Base-by-base conservation (phyloP, 129 eudicot species). In the Oenanthe sinensis region DNA sequence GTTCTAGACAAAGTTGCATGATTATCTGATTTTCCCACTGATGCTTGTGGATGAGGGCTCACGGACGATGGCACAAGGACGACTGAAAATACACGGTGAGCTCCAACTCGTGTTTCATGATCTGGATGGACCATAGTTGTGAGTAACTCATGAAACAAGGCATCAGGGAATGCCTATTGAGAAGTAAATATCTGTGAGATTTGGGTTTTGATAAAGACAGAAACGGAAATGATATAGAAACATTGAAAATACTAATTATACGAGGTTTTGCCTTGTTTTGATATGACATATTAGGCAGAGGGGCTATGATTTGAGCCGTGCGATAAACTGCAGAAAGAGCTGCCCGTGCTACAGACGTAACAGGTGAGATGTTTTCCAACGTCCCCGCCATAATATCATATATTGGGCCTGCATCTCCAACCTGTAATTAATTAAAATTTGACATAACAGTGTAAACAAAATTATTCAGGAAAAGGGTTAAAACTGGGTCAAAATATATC, bases 381-480 rank as follows among this genome's bases (percentile, higher is more conserved):
- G 83, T 89, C 67, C 79, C 85, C 20, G 93, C 90, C 90, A 89
- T 89, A 74, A 83, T 82, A 76, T 89, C 93, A 69, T 84, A 85
- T 58, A 89, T 81, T 5, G 83, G 86, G 62, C 89, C 91, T 52
- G 89, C 93, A 87, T 89, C 91, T 83, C 93, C 93, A 76, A 89
- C 90, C 93, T 89, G 87, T 79, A 83, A 42, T 82, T 81, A 81
- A n/a, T n/a, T n/a, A 58, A n/a, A 62, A 75, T 78, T 81, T 71
- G 77, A n/a, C 43, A 26, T 8, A 40, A 17, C 30, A 71, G n/a
- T 26, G 15, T 16, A 16, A 42, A 71, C n/a, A 39, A 40, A 20
- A n/a, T n/a, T 1, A 22, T 55, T 20, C 1, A 22, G 26, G 4
- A 55, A 5, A 16, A 55, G n/a, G 63, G 63, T 55, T 6, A 55